Conservation (phyloP, 2,329 filamentous ascomycete species). For the Cordyceps militaris region DNA sequence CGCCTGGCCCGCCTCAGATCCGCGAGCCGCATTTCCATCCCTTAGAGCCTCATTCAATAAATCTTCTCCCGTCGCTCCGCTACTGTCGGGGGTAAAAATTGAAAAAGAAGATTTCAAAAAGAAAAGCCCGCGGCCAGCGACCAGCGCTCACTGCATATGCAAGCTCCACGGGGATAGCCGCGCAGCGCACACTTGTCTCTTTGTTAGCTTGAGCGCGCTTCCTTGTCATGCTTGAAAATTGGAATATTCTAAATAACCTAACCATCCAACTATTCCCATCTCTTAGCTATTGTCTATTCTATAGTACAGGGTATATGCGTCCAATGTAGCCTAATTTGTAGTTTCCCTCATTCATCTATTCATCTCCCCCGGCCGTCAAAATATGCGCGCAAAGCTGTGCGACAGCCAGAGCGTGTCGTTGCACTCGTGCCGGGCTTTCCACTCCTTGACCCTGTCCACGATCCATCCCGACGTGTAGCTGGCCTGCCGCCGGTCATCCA, state of each 20-base stretch:
- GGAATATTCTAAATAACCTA: too few relatives aligned
- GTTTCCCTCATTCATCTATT: background rate
- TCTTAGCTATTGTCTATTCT: background rate
- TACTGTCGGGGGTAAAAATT: too few relatives aligned
- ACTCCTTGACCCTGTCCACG: background rate
- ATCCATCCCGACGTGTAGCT: constrained; percentile 1
- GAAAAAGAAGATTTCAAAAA: too few relatives aligned
- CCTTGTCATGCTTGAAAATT: too few relatives aligned
- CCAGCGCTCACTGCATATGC: too few relatives aligned
- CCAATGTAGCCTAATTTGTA: background rate
- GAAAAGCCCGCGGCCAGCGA: too few relatives aligned
- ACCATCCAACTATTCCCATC: too few relatives aligned
- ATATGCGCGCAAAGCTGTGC: background rate
- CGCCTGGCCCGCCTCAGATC: background rate
- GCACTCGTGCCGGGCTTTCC: background rate
- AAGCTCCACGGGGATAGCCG: too few relatives aligned
- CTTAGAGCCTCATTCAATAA: background rate
- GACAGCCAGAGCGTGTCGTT: background rate
- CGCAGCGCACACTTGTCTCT: too few relatives aligned
- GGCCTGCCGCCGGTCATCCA: background rate
- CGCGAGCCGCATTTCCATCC: background rate
- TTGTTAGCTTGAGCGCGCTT: too few relatives aligned
- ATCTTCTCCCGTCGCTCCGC: background rate
- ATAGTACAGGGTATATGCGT: background rate
- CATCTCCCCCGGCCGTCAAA: background rate